phyloP scores from a whole-genome alignment of 2,329 filamentous ascomycete genomes.

The Clathrospora elynae region DNA sequence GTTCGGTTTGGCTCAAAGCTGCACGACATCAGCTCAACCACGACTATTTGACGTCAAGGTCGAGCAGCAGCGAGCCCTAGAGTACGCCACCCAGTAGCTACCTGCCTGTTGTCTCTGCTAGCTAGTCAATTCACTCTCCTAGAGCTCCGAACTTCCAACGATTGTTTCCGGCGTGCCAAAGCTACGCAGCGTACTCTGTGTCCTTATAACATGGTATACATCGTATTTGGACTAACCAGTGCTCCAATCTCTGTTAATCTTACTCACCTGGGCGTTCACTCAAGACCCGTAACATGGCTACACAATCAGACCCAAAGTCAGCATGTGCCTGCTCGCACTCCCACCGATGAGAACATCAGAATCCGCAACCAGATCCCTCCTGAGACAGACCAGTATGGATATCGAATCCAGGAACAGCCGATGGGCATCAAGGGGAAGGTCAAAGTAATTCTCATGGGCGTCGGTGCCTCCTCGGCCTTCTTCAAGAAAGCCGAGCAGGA shows the following conservation, averaged over 20 bases:
- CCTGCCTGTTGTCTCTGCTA: no score
- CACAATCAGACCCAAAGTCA: slow-evolving; percentile 28
- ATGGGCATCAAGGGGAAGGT: slow-evolving; percentile 51
- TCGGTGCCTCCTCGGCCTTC: slow-evolving; percentile 52
- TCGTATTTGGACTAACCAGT: neutral
- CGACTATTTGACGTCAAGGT: no score
- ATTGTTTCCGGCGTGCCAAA: no score
- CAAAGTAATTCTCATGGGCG: slow-evolving; percentile 52
- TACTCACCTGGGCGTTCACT: no score
- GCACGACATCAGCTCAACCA: no score
- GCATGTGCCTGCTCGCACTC: slow-evolving; percentile 25
- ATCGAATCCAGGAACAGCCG: slow-evolving; percentile 51
- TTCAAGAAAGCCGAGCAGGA: slow-evolving; percentile 52
- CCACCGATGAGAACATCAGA: slow-evolving; percentile 31
- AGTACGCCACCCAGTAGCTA: no score
- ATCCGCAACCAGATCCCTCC: slow-evolving; percentile 41
- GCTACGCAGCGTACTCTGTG: no score
- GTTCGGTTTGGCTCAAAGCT: no score
- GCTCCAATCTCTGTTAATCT: neutral
- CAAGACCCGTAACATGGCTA: slow-evolving; percentile 18
- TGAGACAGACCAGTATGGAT: slow-evolving; percentile 49
- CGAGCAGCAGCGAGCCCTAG: no score
- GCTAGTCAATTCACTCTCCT: no score
- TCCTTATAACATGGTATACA: no score
- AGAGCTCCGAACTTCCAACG: no score